Evolutionary conservation across 805 yeast species (phyloP).

Genomic region (Metschnikowia rubicola): DNA sequence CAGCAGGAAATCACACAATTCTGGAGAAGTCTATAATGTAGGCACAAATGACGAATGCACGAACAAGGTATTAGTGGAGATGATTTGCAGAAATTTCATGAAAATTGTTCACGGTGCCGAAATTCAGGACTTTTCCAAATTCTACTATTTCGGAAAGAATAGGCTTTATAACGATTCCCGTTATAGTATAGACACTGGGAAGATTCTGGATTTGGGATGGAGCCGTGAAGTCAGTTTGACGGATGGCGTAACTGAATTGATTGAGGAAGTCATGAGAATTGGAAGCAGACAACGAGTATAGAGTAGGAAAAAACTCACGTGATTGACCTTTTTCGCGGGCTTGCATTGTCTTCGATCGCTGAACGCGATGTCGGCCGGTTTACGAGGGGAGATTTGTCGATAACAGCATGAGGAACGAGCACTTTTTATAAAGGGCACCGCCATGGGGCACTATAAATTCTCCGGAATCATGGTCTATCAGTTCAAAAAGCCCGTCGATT

Average conservation of each 20-base stretch:
- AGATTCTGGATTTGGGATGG: constrained; percentile 33
- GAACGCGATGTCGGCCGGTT: too few species aligned
- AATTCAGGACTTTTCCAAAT: constrained; percentile 2
- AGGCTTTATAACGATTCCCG: constrained; percentile 32
- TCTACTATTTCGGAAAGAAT: constrained; percentile 26
- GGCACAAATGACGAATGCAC: constrained; percentile 12
- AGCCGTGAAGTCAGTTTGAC: constrained; percentile 18
- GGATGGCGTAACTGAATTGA: constrained; percentile 17
- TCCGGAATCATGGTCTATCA: too few species aligned
- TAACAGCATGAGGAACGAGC: too few species aligned
- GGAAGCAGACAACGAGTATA: too few species aligned
- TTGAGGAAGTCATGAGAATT: neutral
- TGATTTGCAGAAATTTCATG: constrained; percentile 18
- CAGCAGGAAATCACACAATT: constrained; percentile 5
- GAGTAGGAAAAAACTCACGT: too few species aligned
- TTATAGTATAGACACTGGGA: constrained; percentile 24
- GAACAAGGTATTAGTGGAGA: constrained; percentile 20
- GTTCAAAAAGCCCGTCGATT: too few species aligned
- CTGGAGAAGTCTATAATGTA: constrained; percentile 26
- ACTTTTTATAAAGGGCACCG: too few species aligned
- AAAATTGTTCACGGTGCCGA: neutral
- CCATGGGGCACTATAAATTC: too few species aligned
- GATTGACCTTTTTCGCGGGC: too few species aligned
- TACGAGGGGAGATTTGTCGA: too few species aligned
- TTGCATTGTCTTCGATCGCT: too few species aligned